Percentiles rank a stretch among this genome's conserved stretches.
These are phyloP conservation scores for Coniochaeta sp. DNA, from an alignment of 2,329 filamentous ascomycete species.

Conservation along the genomic window DNA sequence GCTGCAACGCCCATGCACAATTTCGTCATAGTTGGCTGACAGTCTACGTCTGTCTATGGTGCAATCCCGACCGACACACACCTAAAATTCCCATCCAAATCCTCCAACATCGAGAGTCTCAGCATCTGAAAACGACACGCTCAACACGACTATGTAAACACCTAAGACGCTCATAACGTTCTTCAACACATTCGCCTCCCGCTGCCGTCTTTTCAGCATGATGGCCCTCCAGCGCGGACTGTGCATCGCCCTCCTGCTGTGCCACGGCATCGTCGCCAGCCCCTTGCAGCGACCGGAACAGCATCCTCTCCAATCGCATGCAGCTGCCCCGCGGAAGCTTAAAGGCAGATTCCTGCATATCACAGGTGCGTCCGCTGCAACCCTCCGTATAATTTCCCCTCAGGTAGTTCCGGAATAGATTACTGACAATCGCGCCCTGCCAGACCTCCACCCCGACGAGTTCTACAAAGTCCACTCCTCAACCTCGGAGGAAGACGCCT, in stretches of 20 bases:
- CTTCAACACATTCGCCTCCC: not conserved
- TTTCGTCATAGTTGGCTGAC: not conserved
- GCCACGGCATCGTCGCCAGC: slow-evolving; percentile 20
- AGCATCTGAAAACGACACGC: not conserved
- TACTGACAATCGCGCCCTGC: slow-evolving; percentile 1
- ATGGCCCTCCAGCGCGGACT: slow-evolving; percentile 15
- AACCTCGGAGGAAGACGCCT: slow-evolving; percentile 59
- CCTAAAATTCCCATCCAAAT: not conserved
- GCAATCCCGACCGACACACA: not conserved
- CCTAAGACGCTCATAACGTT: not conserved
- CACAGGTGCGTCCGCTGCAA: slow-evolving; percentile 50
- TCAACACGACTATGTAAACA: not conserved
- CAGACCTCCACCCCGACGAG: slow-evolving; percentile 87
- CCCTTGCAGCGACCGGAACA: slow-evolving; percentile 11
- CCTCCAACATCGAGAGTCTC: not conserved
- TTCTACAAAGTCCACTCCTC: slow-evolving; percentile 77
- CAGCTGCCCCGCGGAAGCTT: slow-evolving; percentile 35
- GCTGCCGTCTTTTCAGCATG: not conserved
- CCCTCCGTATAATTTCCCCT: not conserved
- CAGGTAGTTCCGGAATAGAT: slow-evolving; percentile 6
- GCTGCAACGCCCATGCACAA: not conserved
- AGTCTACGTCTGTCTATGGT: not conserved
- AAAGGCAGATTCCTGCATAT: slow-evolving; percentile 80
- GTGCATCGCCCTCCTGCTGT: slow-evolving; percentile 20
- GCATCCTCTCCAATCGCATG: slow-evolving; percentile 9